Evolutionary conservation across 179 eudicot genomes (phyloP).

Genomic region (Silene noctiflora): DNA sequence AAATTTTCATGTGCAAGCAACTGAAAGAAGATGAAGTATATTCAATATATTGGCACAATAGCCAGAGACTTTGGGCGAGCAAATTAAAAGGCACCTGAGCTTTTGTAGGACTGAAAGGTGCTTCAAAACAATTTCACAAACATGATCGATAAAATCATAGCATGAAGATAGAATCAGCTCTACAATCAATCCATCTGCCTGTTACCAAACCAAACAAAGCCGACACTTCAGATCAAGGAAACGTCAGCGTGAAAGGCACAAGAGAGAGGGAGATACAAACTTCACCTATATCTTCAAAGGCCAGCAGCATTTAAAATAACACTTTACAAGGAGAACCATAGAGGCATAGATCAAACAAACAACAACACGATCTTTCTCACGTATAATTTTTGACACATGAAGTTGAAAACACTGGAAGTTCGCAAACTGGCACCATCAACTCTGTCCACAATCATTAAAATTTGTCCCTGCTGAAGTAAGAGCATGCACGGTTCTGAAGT

Average conservation of each 20-base stretch:
- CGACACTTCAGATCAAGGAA: not conserved
- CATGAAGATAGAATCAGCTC: conserved; percentile 62
- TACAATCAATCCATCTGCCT: conserved; percentile 79
- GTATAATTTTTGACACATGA: not conserved
- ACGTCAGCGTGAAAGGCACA: not conserved
- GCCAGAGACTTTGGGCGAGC: not conserved
- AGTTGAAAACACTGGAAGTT: not conserved
- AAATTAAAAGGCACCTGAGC: conserved; percentile 51
- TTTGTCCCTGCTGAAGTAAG: too few relatives aligned
- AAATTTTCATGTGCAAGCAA: not conserved
- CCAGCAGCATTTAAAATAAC: too few relatives aligned
- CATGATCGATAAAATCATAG: conserved; percentile 80
- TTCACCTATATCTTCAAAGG: not conserved
- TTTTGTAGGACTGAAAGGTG: conserved; percentile 85
- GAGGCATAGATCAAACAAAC: not conserved
- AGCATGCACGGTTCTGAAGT: too few relatives aligned
- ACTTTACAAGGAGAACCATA: not conserved
- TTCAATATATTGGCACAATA: not conserved
- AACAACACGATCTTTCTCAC: too few relatives aligned
- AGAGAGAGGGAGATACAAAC: not conserved
- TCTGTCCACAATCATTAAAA: too few relatives aligned
- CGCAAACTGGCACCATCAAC: not conserved
- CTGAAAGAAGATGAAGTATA: not conserved
- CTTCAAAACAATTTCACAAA: conserved; percentile 69
- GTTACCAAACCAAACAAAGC: not conserved